Evolutionary conservation across 768 basidiomycete species (phyloP).

Genomic region (Leccinum aurantiacum): DNA sequence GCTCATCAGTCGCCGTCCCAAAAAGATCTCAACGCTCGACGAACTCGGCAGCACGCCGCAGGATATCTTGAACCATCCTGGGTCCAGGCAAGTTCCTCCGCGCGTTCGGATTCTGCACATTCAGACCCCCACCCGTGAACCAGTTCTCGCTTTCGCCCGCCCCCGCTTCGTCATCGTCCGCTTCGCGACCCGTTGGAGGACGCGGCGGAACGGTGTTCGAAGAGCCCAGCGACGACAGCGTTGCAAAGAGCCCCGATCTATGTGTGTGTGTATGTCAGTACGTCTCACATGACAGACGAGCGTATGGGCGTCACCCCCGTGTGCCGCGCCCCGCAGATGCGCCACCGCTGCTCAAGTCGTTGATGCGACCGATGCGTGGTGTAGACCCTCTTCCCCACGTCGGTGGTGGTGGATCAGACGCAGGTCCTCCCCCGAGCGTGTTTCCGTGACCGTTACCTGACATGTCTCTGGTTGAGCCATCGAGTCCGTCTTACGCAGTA

Average conservation of each 20-base stretch:
- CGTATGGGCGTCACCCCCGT: slow-evolving; percentile 11
- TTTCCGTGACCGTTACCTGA: slow-evolving; percentile 42
- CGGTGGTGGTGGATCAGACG: slow-evolving; percentile 47
- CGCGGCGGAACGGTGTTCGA: slow-evolving; percentile 18
- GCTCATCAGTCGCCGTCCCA: background rate
- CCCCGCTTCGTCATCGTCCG: slow-evolving; percentile 50
- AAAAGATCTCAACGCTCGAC: background rate
- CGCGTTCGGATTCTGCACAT: slow-evolving; percentile 79
- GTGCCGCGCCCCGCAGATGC: slow-evolving; percentile 24
- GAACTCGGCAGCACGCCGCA: slow-evolving; percentile 84
- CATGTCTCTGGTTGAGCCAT: slow-evolving; percentile 29
- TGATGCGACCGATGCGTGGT: slow-evolving; percentile 53
- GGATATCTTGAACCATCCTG: slow-evolving; percentile 63
- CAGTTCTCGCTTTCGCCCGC: slow-evolving; percentile 56
- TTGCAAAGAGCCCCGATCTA: slow-evolving; percentile 35
- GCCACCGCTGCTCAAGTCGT: slow-evolving; percentile 40
- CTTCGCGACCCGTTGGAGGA: slow-evolving; percentile 28
- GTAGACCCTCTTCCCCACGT: slow-evolving; percentile 43
- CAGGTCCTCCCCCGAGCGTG: slow-evolving; percentile 47
- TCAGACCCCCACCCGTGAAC: slow-evolving; percentile 95
- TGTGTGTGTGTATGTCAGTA: slow-evolving; percentile 4
- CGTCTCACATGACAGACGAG: background rate
- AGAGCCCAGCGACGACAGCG: slow-evolving; percentile 34
- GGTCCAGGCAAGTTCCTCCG: slow-evolving; percentile 50
- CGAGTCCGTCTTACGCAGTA: background rate